Conservation (phyloP, 805 yeast species). For the Candida vaughaniae region DNA sequence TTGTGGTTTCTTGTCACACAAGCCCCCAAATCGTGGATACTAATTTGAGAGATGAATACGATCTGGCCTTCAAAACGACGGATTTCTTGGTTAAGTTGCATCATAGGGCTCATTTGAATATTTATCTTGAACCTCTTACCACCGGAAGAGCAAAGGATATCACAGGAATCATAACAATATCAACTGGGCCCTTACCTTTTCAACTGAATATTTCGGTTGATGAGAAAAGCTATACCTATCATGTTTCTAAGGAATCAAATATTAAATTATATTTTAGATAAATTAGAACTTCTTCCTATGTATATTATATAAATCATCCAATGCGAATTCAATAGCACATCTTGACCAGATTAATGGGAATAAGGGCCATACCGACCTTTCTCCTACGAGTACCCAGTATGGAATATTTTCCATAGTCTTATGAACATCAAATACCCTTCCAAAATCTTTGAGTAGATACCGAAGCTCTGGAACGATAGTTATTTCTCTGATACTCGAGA, state of each 20-base stretch:
- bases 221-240: conserved; percentile 66
- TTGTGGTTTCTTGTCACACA: conserved; percentile 40
- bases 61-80: conserved; percentile 41
- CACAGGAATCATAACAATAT: conserved; percentile 66
- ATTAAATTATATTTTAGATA: conserved; percentile 46
- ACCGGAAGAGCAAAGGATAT: conserved; percentile 85
- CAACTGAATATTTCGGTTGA: conserved; percentile 23
- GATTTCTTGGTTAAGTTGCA: conserved; percentile 48
- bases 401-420: conserved; percentile 70
- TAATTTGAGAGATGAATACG: conserved; percentile 11
- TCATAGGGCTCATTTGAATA: conserved; percentile 50
- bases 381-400: conserved; percentile 90
- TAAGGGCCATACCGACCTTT: conserved; percentile 90
- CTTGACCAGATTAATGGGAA: conserved; percentile 82
- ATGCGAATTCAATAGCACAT: conserved; percentile 83
- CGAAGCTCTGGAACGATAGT: conserved; percentile 87
- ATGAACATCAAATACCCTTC: conserved; percentile 76
- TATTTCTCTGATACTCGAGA: conserved; percentile 64
- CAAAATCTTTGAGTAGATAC: conserved; percentile 66
- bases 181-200: conserved; percentile 52
- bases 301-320: conserved; percentile 68
- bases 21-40: conserved; percentile 33
- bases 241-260: conserved; percentile 53
- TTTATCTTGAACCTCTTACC: conserved; percentile 63
- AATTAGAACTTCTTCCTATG: conserved; percentile 30